These are phyloP conservation scores for Xylariaceae sp. DNA, from an alignment of 2,329 filamentous ascomycete genomes.

Conservation along the genomic window DNA sequence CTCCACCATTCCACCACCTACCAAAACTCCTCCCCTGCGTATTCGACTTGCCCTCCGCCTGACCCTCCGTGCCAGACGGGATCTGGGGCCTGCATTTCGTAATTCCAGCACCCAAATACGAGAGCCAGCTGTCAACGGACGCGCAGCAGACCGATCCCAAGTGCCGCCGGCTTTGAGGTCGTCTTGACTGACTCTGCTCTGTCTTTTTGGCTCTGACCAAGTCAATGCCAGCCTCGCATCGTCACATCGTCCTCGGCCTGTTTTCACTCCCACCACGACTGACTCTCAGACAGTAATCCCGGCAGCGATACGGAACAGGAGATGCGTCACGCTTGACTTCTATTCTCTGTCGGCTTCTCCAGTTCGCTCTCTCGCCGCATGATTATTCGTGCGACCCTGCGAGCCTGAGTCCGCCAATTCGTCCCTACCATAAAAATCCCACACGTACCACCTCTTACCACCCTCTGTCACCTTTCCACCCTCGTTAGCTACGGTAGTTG, in stretches of 20 bases:
- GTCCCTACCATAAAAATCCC: conserved; percentile 9
- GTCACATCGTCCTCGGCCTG: conserved; percentile 9
- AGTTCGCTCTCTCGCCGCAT: conserved; percentile 11
- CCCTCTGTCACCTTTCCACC: background rate
- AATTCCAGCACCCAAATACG: background rate
- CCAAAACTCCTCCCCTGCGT: conserved; percentile 9
- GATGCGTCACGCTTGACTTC: conserved; percentile 4
- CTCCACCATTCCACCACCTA: conserved; percentile 14
- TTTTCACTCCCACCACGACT: conserved; percentile 10
- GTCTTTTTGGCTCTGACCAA: background rate
- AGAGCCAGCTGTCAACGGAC: conserved; percentile 11
- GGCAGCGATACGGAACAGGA: background rate
- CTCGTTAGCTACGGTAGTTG: background rate
- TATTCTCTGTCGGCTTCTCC: conserved; percentile 3
- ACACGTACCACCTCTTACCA: conserved; percentile 10
- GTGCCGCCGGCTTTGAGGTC: background rate
- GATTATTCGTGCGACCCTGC: conserved; percentile 14
- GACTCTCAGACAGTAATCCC: background rate
- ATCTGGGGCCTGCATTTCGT: conserved; percentile 12
- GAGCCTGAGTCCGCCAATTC: conserved; percentile 16
- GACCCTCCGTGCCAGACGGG: conserved; percentile 8
- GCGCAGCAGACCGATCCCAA: conserved; percentile 8
- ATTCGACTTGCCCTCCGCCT: conserved; percentile 6
- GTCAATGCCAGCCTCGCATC: conserved; percentile 19
- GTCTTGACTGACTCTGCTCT: background rate